These are phyloP conservation scores for Knufia fluminis DNA, from an alignment of 2,329 filamentous ascomycete species.

Conservation along the genomic window DNA sequence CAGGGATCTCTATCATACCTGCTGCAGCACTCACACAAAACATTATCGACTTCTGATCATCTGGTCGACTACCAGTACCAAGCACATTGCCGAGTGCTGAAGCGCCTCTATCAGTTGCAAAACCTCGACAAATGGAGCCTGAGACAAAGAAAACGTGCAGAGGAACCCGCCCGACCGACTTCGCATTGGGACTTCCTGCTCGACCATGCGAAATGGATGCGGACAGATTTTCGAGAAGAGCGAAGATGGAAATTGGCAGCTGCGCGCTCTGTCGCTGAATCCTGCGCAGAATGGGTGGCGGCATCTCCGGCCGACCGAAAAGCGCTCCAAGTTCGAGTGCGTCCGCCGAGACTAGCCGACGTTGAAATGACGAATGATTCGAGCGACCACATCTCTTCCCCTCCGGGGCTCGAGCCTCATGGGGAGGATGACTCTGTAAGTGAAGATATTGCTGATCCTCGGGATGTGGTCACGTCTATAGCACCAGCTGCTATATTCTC, in stretches of 20 bases:
- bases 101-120: slow-evolving; percentile 82
- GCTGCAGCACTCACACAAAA: slow-evolving; percentile 77
- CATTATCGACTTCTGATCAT: slow-evolving; percentile 74
- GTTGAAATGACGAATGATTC: slow-evolving; percentile 20
- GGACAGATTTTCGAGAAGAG: slow-evolving; percentile 89
- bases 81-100: slow-evolving; percentile 76
- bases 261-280: slow-evolving; percentile 69
- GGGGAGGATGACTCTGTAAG: slow-evolving; percentile 50
- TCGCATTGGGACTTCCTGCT: slow-evolving; percentile 81
- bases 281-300: slow-evolving; percentile 73
- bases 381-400: slow-evolving; percentile 37
- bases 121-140: slow-evolving; percentile 88
- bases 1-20: slow-evolving; percentile 56
- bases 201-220: slow-evolving; percentile 95
- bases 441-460: slow-evolving; percentile 32
- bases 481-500: slow-evolving; percentile 74
- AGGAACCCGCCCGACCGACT: slow-evolving; percentile 66
- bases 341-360: slow-evolving; percentile 34
- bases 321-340: slow-evolving; percentile 58
- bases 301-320: slow-evolving; percentile 55
- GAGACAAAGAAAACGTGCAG: slow-evolving; percentile 73
- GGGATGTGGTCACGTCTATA: slow-evolving; percentile 34
- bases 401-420: slow-evolving; percentile 59
- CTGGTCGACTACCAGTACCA: slow-evolving; percentile 75
- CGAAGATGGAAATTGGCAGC: slow-evolving; percentile 83